Evolutionary conservation across 306 rosid species (phyloP).

Genomic region (Sicyos baderoa): DNA sequence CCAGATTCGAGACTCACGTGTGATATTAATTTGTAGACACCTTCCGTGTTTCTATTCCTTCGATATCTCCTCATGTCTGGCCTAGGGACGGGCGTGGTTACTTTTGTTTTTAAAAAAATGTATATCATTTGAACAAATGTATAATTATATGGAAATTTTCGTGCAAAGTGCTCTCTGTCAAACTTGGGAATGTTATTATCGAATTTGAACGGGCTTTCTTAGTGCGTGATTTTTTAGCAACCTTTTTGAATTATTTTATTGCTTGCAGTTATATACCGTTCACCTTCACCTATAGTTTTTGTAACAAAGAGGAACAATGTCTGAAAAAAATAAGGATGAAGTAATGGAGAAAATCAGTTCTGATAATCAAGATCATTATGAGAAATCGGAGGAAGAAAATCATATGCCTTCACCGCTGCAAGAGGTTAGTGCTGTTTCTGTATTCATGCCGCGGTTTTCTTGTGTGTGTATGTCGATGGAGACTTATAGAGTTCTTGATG

Average conservation of each 20-base stretch:
- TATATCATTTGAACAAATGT: constrained; percentile 8
- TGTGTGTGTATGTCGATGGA: neutral
- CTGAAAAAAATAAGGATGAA: constrained; percentile 38
- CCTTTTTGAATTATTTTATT: constrained; percentile 11
- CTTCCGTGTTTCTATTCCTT: no score
- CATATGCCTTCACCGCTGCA: constrained; percentile 61
- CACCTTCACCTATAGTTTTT: neutral
- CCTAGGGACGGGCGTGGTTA: no score
- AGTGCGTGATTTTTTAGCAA: constrained; percentile 5
- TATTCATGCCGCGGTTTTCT: constrained; percentile 2
- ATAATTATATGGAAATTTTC: neutral
- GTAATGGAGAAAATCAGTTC: constrained; percentile 41
- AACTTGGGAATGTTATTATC: neutral
- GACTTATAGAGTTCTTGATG: neutral
- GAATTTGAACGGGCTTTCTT: neutral
- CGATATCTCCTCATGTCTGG: no score
- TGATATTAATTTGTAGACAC: no score
- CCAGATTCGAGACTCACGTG: no score
- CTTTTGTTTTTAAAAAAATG: no score
- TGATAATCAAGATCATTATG: constrained; percentile 37
- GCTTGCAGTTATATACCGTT: constrained; percentile 3
- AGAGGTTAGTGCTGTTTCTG: constrained; percentile 46
- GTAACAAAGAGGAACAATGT: constrained; percentile 33
- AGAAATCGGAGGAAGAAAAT: constrained; percentile 21
- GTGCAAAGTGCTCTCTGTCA: neutral